These are phyloP conservation scores for Phytophthora foliorum DNA, from an alignment of 352 stramenopile genomes.

Conservation along the genomic window DNA sequence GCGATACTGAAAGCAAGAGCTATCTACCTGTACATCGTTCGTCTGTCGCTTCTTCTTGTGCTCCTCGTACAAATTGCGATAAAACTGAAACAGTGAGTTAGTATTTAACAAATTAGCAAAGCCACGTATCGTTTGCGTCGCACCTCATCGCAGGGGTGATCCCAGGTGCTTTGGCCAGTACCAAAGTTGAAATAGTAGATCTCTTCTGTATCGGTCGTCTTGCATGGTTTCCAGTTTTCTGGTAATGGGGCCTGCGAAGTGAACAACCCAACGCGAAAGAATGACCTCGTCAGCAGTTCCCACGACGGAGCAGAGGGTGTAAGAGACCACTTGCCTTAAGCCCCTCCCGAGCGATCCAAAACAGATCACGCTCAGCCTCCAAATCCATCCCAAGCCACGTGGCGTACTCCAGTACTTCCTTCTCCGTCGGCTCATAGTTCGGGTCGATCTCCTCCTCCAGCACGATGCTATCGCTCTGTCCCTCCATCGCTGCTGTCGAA, in stretches of 20 bases:
- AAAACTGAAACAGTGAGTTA: slow-evolving; percentile 70
- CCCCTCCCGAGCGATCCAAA: slow-evolving; percentile 96
- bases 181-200: slow-evolving; percentile 98
- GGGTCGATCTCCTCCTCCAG: slow-evolving; percentile 96
- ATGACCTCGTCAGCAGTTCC: slow-evolving; percentile 1
- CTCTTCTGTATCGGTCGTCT: slow-evolving; percentile 95
- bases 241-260: slow-evolving; percentile 80
- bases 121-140: not conserved
- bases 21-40: slow-evolving; percentile 48
- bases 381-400: slow-evolving; percentile 97
- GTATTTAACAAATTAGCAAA: slow-evolving; percentile 8
- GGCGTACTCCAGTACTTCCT: slow-evolving; percentile 95
- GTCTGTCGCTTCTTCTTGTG: slow-evolving; percentile 85
- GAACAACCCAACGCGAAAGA: not conserved
- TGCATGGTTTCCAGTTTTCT: slow-evolving; percentile 97
- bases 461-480: slow-evolving; percentile 85
- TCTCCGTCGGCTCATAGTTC: slow-evolving; percentile 94
- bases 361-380: slow-evolving; percentile 90
- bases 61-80: slow-evolving; percentile 94
- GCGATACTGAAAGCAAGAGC: not conserved
- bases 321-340: slow-evolving; percentile 65
- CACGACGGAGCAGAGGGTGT: not conserved
- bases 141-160: slow-evolving; percentile 95
- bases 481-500: slow-evolving; percentile 47
- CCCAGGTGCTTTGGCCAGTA: slow-evolving; percentile 93